Base-by-base conservation (phyloP, 176 grass and related monocot species). In the Zizania latifolia region DNA sequence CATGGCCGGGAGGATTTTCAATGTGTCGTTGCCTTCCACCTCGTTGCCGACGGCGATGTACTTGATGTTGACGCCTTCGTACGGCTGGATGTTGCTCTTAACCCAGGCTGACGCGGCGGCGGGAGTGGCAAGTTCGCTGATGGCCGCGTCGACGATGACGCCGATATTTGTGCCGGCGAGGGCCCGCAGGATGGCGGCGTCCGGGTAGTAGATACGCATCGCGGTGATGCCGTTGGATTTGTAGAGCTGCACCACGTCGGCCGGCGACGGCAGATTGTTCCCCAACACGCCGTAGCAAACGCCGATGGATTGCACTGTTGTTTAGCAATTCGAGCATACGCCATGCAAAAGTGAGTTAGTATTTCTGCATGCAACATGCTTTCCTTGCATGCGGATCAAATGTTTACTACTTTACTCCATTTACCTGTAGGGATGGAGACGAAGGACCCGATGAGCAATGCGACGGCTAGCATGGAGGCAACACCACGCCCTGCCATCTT, bases 41-140 rank as follows among this genome's bases (percentile, higher is more conserved):
- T 90, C 90, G 60, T 97, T 97, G 0, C 93, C 93, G 27, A 93
- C 93, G 0, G 85, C 85, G 37, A 97, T 68, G 84, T 88, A 97
- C 3, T 54, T 46, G 67, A 96, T 81, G 31, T 82, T 30, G 16
- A 90, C 84, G 33, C 10, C 58, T 22, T 79, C 39, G 74, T 79
- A 75, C 37, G 87, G 9, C 57, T 61, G 17, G 10, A 93, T 68
- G 75, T 96, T 83, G 59, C 58, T 13, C 17, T 82, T 78, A 54
- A 96, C 89, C 87, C 89, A 96, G 0, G 73, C 29, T 19, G 23
- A 11, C 0, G 93, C 87, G 9, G 75, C 76, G 10, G 75, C 19
- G 3, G 28, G 0, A 21, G 81, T 30, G 44, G 84, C 89, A 10
- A 96, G 21, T 9, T 4, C n/a, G n/a, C n/a, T n/a, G n/a, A n/a